These are phyloP conservation scores for Fusarium sarcochroum DNA, from an alignment of 2,329 filamentous ascomycete genomes.

Conservation along the genomic window DNA sequence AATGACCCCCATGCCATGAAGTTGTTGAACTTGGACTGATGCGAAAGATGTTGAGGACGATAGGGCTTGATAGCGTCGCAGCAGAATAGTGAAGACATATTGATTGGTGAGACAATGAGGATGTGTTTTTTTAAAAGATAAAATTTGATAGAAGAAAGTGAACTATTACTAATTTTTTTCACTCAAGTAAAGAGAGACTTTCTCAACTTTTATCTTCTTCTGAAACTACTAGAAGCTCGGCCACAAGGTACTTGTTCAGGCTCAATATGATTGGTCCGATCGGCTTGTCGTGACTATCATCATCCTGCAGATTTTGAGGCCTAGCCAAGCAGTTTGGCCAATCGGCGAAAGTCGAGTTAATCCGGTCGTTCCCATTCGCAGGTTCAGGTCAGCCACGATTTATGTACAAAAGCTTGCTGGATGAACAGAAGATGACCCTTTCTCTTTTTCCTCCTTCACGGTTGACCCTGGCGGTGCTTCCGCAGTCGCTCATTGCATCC, in stretches of 20 bases:
- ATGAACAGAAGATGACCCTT: background rate
- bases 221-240: background rate
- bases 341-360: background rate
- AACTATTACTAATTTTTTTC: too few species aligned
- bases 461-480: constrained; percentile 15
- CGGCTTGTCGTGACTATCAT: background rate
- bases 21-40: constrained; percentile 3
- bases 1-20: constrained; percentile 2
- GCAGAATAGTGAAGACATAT: background rate
- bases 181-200: background rate
- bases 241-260: too few species aligned
- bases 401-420: background rate
- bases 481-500: constrained; percentile 8
- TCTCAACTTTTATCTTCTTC: background rate
- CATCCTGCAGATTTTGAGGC: constrained; percentile 44
- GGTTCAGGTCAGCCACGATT: accelerated
- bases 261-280: background rate
- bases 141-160: too few species aligned
- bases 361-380: background rate
- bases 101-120: too few species aligned
- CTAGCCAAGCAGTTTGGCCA: background rate
- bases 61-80: background rate
- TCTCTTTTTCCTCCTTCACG: constrained; percentile 12
- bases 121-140: too few species aligned
- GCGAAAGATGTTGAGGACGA: background rate